Conservation (phyloP, 2,329 filamentous ascomycete genomes). For the Didymella pomorum region DNA sequence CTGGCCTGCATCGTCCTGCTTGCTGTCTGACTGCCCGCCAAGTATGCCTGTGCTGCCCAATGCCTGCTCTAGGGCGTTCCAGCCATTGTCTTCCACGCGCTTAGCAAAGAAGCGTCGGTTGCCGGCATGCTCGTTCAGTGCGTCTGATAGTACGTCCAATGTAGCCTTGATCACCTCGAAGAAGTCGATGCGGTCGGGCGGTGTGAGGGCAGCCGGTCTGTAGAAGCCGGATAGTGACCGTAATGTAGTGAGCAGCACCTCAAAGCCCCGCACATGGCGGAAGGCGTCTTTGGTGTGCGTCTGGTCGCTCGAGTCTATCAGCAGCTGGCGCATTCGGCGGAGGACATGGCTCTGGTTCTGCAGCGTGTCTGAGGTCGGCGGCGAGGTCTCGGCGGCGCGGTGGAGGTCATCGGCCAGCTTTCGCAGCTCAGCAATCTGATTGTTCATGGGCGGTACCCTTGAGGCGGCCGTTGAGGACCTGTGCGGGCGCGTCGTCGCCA, state of each 20-base stretch:
- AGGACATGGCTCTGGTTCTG: conserved; percentile 60
- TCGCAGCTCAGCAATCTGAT: conserved; percentile 56
- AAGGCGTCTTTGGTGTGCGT: conserved; percentile 78
- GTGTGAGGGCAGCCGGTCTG: conserved; percentile 68
- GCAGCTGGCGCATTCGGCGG: conserved; percentile 71
- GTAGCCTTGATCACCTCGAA: conserved; percentile 75
- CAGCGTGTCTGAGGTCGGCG: conserved; percentile 42
- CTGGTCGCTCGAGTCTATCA: conserved; percentile 61
- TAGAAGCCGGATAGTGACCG: conserved; percentile 78
- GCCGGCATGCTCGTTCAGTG: conserved; percentile 79
- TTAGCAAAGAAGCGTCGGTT: conserved; percentile 88
- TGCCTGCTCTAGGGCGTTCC: conserved; percentile 76
- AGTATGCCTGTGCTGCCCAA: conserved; percentile 70
- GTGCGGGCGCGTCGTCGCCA: conserved; percentile 48
- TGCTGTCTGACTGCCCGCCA: conserved; percentile 43
- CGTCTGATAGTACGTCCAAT: conserved; percentile 77
- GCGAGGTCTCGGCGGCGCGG: conserved; percentile 40
- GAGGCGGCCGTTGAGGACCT: conserved; percentile 51
- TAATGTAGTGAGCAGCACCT: conserved; percentile 73
- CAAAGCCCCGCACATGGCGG: conserved; percentile 80
- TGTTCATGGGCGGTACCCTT: conserved; percentile 59
- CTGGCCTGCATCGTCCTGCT: conserved; percentile 48
- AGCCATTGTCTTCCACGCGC: conserved; percentile 78
- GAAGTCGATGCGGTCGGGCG: conserved; percentile 69
- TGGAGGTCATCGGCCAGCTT: conserved; percentile 49